A percentile compares a stretch with the other conserved stretches of the same genome.
phyloP scores from a whole-genome alignment of 768 basidiomycete species.

The Porpolomopsis calyptriformis region DNA sequence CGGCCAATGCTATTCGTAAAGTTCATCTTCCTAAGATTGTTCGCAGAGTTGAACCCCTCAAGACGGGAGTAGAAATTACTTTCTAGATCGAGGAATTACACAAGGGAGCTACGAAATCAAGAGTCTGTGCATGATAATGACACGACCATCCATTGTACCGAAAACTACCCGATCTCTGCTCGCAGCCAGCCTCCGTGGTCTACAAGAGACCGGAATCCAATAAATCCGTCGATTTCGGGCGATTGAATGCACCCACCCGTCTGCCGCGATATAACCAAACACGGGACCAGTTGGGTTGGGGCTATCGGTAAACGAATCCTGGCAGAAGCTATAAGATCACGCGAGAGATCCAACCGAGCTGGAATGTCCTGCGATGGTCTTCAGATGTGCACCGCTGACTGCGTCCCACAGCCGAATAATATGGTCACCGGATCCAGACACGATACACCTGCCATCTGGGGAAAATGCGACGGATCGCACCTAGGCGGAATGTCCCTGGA shows the following conservation, averaged over 20 bases:
- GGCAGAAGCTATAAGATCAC: no score
- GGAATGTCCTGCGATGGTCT: background rate
- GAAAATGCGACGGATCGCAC: background rate
- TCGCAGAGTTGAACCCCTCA: no score
- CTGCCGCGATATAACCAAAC: background rate
- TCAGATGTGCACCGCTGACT: background rate
- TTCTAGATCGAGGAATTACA: no score
- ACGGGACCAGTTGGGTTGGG: background rate
- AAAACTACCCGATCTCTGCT: background rate
- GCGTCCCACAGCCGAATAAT: background rate
- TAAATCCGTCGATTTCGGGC: background rate
- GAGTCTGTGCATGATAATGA: background rate
- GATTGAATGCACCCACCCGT: background rate
- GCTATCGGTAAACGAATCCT: no score
- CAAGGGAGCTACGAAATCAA: no score
- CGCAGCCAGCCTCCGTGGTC: background rate
- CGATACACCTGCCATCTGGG: background rate
- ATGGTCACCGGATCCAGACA: background rate
- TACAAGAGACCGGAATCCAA: background rate
- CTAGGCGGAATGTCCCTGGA: background rate
- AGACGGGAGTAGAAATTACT: no score
- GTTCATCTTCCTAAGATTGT: conserved; percentile 9
- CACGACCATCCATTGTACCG: background rate
- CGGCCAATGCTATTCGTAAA: background rate
- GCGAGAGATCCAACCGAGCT: background rate